A percentile compares a stretch with the other conserved stretches of the same genome.
Conservation (phyloP, 140 eudicot species). For the Flaveria floridana region DNA sequence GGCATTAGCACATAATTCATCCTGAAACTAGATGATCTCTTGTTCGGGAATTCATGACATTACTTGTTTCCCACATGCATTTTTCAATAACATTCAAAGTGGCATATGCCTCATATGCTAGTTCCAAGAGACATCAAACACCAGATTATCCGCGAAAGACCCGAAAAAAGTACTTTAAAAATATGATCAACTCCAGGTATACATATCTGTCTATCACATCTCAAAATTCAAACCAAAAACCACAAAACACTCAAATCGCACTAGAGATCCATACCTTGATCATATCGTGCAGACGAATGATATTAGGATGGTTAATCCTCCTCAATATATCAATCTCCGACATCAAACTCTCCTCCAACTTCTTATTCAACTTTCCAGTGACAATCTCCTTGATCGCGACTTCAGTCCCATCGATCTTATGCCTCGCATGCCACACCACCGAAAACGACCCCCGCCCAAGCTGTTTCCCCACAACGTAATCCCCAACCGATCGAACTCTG, state of each 20-base stretch:
- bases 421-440: constrained; percentile 78
- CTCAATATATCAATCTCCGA: constrained; percentile 82
- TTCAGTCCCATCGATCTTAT: constrained; percentile 70
- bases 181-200: not conserved
- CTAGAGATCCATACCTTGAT: constrained; percentile 49
- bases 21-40: not conserved
- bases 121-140: constrained; percentile 3
- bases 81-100: not conserved
- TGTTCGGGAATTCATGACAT: not conserved
- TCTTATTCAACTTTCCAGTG: constrained; percentile 54
- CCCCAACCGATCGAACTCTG: constrained; percentile 68
- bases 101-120: not conserved
- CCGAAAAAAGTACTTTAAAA: not conserved
- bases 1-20: not conserved
- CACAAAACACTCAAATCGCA: not conserved
- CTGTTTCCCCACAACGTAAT: constrained; percentile 69
- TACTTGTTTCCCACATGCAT: not conserved
- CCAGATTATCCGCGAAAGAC: not conserved
- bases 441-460: constrained; percentile 88
- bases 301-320: constrained; percentile 73
- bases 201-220: not conserved
- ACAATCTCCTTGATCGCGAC: constrained; percentile 86
- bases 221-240: not conserved
- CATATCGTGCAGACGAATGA: constrained; percentile 71
- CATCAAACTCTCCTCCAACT: constrained; percentile 73